Percentiles rank a stretch among this genome's conserved stretches.
Conservation (phyloP, 2,329 filamentous ascomycete genomes). For the Epichloe amarillans region DNA sequence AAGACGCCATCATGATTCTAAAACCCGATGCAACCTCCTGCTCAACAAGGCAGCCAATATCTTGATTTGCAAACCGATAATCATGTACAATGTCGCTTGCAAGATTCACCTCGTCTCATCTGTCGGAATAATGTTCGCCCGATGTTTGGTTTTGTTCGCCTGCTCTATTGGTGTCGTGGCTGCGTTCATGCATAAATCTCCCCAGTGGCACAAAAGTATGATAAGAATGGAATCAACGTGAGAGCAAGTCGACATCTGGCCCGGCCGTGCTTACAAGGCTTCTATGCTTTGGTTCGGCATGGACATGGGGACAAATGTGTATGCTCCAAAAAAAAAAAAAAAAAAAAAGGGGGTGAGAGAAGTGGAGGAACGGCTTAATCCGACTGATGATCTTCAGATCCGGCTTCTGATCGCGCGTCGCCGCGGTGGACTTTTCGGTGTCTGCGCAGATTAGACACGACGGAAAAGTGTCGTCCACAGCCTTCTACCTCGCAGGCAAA, state of each 20-base stretch:
- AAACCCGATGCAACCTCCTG: neutral
- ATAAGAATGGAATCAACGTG: neutral
- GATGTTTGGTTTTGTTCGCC: neutral
- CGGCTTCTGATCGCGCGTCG: slow-evolving; percentile 49
- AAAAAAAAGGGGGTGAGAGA: neutral
- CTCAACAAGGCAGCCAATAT: neutral
- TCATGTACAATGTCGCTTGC: neutral
- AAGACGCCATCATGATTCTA: neutral
- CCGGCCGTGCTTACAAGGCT: slow-evolving; percentile 5
- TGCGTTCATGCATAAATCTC: neutral
- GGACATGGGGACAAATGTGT: neutral
- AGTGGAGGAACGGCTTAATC: slow-evolving; percentile 25
- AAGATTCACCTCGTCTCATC: neutral
- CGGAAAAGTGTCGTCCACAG: slow-evolving; percentile 91
- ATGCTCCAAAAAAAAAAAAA: neutral
- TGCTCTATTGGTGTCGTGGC: neutral
- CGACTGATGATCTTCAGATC: slow-evolving; percentile 50
- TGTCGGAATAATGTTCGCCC: neutral
- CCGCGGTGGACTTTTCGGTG: slow-evolving; percentile 89
- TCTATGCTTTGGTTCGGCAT: slow-evolving; percentile 7
- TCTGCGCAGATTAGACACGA: slow-evolving; percentile 86
- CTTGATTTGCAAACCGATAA: neutral
- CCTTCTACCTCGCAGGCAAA: slow-evolving; percentile 91
- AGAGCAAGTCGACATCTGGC: neutral
- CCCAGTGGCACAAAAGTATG: neutral